Conservation (phyloP, 768 basidiomycete species). For the Calvatia gigantea region DNA sequence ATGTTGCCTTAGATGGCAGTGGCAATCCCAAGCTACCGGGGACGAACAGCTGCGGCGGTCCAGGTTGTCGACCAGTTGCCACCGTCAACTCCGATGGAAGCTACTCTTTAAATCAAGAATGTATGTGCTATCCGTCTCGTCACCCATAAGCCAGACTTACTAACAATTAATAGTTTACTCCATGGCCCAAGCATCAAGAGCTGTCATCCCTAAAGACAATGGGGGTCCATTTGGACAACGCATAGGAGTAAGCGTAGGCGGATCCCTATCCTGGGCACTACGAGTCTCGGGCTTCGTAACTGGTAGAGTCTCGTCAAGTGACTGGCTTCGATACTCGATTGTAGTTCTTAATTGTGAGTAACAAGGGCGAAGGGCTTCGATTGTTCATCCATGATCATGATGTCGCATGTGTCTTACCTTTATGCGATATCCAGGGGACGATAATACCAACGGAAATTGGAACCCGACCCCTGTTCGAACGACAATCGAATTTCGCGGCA, state of each 20-base stretch:
- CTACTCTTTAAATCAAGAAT: constrained; percentile 72
- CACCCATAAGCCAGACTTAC: background rate
- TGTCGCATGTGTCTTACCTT: background rate
- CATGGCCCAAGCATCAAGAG: constrained; percentile 75
- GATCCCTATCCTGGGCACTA: constrained; percentile 53
- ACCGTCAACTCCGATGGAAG: constrained; percentile 63
- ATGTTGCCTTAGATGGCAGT: constrained; percentile 59
- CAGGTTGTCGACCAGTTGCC: constrained; percentile 64
- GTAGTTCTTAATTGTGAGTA: constrained; percentile 69
- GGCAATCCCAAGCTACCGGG: constrained; percentile 67
- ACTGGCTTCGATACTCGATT: constrained; percentile 64
- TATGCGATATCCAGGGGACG: constrained; percentile 35
- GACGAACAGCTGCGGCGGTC: constrained; percentile 54
- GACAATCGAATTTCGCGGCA: constrained; percentile 63
- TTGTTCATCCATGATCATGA: background rate
- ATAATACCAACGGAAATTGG: constrained; percentile 45
- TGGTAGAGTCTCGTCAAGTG: constrained; percentile 43
- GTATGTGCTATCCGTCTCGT: constrained; percentile 27
- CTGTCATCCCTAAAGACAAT: constrained; percentile 62
- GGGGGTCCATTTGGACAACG: constrained; percentile 69
- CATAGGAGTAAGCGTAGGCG: constrained; percentile 61
- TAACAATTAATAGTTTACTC: constrained; percentile 45
- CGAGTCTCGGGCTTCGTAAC: constrained; percentile 68
- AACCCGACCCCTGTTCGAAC: constrained; percentile 51
- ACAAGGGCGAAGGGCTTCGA: background rate